Conservation (phyloP, 371 early-diverging fungal genomes). For the Basidiobolus meristosporus region DNA sequence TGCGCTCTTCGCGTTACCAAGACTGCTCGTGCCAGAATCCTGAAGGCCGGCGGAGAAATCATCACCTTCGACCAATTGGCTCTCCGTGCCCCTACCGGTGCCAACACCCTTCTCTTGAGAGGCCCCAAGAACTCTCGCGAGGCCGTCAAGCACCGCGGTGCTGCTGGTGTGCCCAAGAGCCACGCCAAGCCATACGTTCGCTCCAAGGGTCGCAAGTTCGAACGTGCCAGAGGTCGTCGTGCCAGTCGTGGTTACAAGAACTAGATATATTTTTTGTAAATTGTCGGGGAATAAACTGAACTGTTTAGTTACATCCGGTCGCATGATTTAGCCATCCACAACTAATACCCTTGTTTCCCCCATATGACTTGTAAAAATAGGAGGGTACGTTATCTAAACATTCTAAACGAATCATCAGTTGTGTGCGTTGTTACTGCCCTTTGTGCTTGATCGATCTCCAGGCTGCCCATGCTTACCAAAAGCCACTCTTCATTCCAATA, state of each 20-base stretch:
- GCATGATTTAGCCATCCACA: too few species aligned
- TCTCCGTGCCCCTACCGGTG: constrained; percentile 89
- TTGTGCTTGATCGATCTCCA: too few species aligned
- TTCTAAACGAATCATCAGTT: too few species aligned
- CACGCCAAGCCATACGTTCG: constrained; percentile 87
- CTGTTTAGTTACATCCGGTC: too few species aligned
- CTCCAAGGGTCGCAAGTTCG: constrained; percentile 98
- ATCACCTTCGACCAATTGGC: constrained; percentile 97
- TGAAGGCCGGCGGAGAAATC: constrained; percentile 95
- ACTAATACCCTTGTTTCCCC: too few species aligned
- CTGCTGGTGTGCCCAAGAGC: constrained; percentile 68
- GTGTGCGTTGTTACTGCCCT: too few species aligned
- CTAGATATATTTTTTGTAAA: constrained; percentile 14
- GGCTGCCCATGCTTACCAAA: too few species aligned
- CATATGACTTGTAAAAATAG: too few species aligned
- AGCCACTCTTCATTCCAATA: too few species aligned
- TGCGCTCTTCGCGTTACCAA: constrained; percentile 90
- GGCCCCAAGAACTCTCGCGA: constrained; percentile 82
- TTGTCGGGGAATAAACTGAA: too few species aligned
- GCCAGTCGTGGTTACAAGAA: constrained; percentile 86
- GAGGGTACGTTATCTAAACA: too few species aligned
- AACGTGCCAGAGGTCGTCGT: constrained; percentile 97
- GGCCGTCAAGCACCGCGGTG: constrained; percentile 91
- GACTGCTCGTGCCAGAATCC: constrained; percentile 89
- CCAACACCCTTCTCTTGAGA: constrained; percentile 88